A percentile compares a stretch with the other conserved stretches of the same genome.
Evolutionary conservation across 306 rosid species (phyloP).

Genomic region (Astragalus glycyphyllos): DNA sequence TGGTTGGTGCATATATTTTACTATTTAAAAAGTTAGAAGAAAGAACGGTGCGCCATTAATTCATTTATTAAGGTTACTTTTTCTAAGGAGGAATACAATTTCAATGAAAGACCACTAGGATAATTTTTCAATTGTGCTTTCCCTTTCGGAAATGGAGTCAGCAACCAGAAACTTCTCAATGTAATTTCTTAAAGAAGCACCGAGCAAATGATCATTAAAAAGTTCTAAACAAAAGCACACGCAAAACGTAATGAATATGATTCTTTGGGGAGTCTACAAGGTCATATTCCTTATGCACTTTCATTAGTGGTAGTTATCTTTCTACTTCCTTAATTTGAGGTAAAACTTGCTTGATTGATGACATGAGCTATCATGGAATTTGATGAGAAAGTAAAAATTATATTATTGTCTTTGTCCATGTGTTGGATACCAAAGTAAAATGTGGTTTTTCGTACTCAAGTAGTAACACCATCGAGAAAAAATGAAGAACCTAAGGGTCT

Average conservation of each 20-base stretch:
- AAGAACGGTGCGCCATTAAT: conserved; percentile 44
- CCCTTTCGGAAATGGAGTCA: conserved; percentile 49
- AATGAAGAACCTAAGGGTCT: too few species aligned
- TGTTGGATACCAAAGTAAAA: too few species aligned
- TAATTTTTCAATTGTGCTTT: conserved; percentile 39
- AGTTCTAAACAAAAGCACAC: not conserved
- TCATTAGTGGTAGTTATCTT: conserved; percentile 34
- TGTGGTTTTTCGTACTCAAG: too few species aligned
- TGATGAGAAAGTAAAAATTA: conserved; percentile 15
- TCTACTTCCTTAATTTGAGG: conserved; percentile 23
- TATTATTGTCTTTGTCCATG: not conserved
- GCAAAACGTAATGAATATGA: conserved; percentile 18
- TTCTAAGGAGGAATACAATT: conserved; percentile 32
- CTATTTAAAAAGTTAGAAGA: conserved; percentile 19
- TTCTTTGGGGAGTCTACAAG: conserved; percentile 37
- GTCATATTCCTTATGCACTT: conserved; percentile 43
- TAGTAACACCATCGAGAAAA: too few species aligned
- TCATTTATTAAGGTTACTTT: conserved; percentile 35
- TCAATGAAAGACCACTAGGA: conserved; percentile 8
- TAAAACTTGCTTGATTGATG: conserved; percentile 18
- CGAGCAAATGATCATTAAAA: not conserved
- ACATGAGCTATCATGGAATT: conserved; percentile 18
- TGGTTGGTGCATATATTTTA: too few species aligned
- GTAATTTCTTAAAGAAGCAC: conserved; percentile 20
- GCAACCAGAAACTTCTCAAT: conserved; percentile 34